A percentile compares a stretch with the other conserved stretches of the same genome.
Evolutionary conservation across 129 eudicot genomes (phyloP).

Genomic region (Sambucus nigra): DNA sequence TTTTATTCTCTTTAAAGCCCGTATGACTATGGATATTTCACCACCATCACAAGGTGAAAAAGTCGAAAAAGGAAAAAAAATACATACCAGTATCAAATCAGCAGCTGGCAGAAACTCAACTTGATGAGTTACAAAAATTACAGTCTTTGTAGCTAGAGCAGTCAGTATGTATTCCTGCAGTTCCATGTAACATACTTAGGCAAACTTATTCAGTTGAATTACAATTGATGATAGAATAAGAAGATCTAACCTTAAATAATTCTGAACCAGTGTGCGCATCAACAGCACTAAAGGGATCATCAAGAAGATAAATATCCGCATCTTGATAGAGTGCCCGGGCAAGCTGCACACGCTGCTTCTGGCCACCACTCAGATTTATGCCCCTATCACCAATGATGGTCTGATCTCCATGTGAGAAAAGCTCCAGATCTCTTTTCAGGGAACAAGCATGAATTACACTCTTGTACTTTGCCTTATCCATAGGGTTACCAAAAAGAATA

Average conservation of each 20-base stretch:
- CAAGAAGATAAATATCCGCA: constrained; percentile 92
- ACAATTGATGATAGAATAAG: background rate
- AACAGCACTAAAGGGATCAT: constrained; percentile 97
- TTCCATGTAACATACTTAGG: constrained; percentile 12
- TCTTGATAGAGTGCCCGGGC: constrained; percentile 98
- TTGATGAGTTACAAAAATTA: constrained; percentile 87
- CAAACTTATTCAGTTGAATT: constrained; percentile 2
- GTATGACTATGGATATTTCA: background rate
- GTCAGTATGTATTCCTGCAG: constrained; percentile 86
- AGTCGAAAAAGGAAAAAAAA: background rate
- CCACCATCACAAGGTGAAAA: background rate
- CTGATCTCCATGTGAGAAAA: constrained; percentile 85
- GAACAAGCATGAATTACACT: constrained; percentile 72
- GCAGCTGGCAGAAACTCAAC: constrained; percentile 89
- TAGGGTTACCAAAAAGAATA: constrained; percentile 78
- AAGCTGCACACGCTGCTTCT: constrained; percentile 94
- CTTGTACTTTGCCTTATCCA: constrained; percentile 83
- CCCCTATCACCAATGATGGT: constrained; percentile 96
- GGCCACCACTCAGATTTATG: constrained; percentile 96
- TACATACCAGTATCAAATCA: constrained; percentile 78
- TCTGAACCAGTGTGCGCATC: constrained; percentile 98
- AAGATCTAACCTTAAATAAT: constrained; percentile 53
- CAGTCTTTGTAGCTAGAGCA: constrained; percentile 82
- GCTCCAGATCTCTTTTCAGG: constrained; percentile 73
- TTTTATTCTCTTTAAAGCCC: too few species aligned